Evolutionary conservation across 768 basidiomycete genomes (phyloP), one percentile per base, ranked within the genome.

Genomic region (Hygrophorus pudorinus): DNA sequence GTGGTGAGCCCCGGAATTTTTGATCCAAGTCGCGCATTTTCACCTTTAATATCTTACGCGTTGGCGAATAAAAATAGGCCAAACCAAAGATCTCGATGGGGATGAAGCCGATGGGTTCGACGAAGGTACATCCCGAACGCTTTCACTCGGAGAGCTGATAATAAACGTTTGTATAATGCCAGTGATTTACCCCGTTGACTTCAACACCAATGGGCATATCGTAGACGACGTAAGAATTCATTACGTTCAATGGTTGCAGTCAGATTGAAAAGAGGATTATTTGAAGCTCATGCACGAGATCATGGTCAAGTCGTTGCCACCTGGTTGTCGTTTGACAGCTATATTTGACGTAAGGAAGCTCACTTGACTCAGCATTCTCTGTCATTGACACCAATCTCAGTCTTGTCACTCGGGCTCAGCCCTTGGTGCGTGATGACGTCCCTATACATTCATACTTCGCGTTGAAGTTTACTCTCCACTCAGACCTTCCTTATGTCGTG

Each of bases 321-420:
- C 50, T 18, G 50, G 50, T 18, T 51, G 93, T 59, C 81, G 94
- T 35, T 65, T 99, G 40, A 97, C 94, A 5, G 71, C 80, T 12
- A 81, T 85, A 46, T 84, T 81, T 48, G 82, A 85, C 53, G 86
- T 84, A 59, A 57, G 85, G 48, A 24, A 33, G 5, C 14, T 28
- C n/a, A n/a, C 29, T 33, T 1, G 10, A n/a, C 17, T 34, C 8
- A 38, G 41, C 21, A 14, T 14, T 21, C 13, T 10, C 44, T 13
- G 2, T 20, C 3, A 7, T 28, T 24, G 2, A 41, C 24, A 12
- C 48, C 46, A 38, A 42, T 37, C 13, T 18, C 34, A 88, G 83
- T 86, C 79, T 13, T 91, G 87, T 56, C 90, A 93, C 60, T 92
- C 88, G n/a, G 90, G 86, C 6, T 84, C 90, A 4, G 84, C 79